Evolutionary conservation across 352 stramenopile genomes (phyloP), one percentile per base, ranked within the genome.

Genomic region (Halophytophthora polymorphica): DNA sequence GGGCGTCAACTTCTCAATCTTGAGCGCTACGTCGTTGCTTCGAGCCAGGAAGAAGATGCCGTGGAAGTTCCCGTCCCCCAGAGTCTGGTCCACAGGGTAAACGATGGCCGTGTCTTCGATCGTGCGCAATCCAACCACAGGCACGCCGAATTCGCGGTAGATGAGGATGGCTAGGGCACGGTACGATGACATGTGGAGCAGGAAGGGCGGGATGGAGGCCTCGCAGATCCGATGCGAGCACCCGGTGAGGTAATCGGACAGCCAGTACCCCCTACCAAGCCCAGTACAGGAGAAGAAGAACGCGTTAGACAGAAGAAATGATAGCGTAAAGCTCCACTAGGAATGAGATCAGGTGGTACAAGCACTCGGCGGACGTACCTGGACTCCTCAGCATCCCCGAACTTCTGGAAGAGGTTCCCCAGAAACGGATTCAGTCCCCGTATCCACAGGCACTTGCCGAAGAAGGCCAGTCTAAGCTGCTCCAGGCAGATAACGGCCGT

Each of bases 381-480:
- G 50, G 45, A 71, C 17, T 81, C 66, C 18, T 84, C 69, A 0
- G 60, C 50, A 23, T 64, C 39, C 10, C 48, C 53, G 38, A 81
- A 88, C 18, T 72, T 78, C 39, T 86, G 69, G 11, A 93, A 55
- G 42, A 93, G 61, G 36, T 92, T 95, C 13, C 78, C 71, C 13
- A 95, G 44, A n/a, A 93, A 86, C 0, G 84, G 73, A 14, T 83
- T 86, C 0, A 93, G 25, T 1, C 84, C 84, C 34, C 60, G 68
- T 22, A 91, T 88, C 66, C 83, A 83, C 28, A 86, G 52, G 35
- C 73, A 84, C 39, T 91, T 93, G 0, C 71, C 84, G 10, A 91
- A 73, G 33, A 95, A 71, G 1, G 76, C 72, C 12, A 92, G 55
- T 28, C 83, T 79, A 2, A 95, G 52, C 42, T 92, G 73, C 38